A percentile compares a stretch with the other conserved stretches of the same genome.
Evolutionary conservation across 192 early-diverging fungal species (phyloP).

Genomic region (Chytriomyces hyalinus): DNA sequence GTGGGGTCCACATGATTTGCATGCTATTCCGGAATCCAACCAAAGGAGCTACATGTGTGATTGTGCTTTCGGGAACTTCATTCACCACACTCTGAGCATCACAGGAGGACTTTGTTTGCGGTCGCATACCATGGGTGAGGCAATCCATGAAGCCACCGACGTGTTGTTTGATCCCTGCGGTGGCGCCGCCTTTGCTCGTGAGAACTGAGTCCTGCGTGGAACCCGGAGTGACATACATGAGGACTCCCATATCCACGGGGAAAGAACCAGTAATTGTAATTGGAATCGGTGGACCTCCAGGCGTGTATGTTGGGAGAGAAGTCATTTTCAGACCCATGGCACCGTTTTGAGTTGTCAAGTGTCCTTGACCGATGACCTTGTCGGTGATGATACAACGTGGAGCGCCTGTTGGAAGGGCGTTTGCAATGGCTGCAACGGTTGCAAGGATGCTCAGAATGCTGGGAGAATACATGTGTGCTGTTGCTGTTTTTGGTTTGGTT

Average conservation of each 20-base stretch:
- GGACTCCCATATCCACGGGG: conserved; percentile 23
- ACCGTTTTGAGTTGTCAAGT: background rate
- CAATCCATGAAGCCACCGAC: conserved; percentile 9
- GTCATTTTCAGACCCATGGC: background rate
- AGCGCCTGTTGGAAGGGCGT: conserved; percentile 20
- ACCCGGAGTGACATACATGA: conserved; percentile 41
- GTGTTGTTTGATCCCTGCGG: background rate
- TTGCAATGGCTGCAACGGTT: background rate
- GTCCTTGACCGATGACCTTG: conserved; percentile 4
- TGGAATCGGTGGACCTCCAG: conserved; percentile 17
- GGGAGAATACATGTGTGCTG: too few relatives aligned
- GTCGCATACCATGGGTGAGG: conserved; percentile 38
- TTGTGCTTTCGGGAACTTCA: conserved; percentile 32
- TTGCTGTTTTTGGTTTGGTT: too few relatives aligned
- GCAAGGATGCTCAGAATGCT: too few relatives aligned
- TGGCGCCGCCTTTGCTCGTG: background rate
- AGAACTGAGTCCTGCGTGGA: conserved; percentile 25
- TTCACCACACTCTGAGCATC: conserved; percentile 31
- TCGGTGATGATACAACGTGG: conserved; percentile 18
- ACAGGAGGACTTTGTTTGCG: conserved; percentile 42
- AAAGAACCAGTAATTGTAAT: conserved; percentile 1
- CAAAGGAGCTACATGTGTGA: conserved; percentile 37
- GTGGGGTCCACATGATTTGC: conserved; percentile 31
- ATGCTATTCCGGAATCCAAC: background rate
- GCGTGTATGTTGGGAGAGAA: conserved; percentile 13